Conservation (phyloP, 1,284 basidiomycete species). For the Marasmius sp. region DNA sequence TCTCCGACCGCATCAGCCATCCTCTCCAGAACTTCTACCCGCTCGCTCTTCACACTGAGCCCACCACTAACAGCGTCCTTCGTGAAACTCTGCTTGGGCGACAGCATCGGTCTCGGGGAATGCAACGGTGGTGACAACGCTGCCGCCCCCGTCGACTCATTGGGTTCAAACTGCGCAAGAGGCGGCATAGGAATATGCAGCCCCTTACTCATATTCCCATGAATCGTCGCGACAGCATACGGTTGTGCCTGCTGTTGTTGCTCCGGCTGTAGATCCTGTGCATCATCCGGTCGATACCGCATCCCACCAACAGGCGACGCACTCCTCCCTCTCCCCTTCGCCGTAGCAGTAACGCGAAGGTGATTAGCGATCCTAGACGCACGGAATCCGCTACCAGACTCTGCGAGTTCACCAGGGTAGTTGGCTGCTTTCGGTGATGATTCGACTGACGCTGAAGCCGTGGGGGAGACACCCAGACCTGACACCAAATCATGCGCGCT, state of each 20-base stretch:
- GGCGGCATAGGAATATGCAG: background rate
- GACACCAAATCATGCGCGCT: background rate
- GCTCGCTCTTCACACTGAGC: constrained; percentile 43
- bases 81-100: constrained; percentile 43
- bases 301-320: constrained; percentile 50
- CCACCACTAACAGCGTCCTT: constrained; percentile 1
- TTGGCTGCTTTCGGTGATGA: background rate
- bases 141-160: background rate
- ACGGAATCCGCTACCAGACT: constrained; percentile 61
- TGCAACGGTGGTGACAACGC: constrained; percentile 35
- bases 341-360: constrained; percentile 47
- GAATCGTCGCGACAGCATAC: background rate
- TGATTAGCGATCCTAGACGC: constrained; percentile 60
- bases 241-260: background rate
- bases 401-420: constrained; percentile 29
- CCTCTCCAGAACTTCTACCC: constrained; percentile 64
- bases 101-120: constrained; percentile 61
- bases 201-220: background rate
- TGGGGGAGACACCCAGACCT: background rate
- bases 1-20: constrained; percentile 59
- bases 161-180: background rate
- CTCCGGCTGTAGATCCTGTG: background rate
- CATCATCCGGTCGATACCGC: background rate
- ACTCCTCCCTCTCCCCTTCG: constrained; percentile 44
- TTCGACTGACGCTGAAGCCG: background rate